A percentile compares a stretch with the other conserved stretches of the same genome.
Evolutionary conservation across 345 rosid genomes (phyloP).

Genomic region (Camelina neglecta): DNA sequence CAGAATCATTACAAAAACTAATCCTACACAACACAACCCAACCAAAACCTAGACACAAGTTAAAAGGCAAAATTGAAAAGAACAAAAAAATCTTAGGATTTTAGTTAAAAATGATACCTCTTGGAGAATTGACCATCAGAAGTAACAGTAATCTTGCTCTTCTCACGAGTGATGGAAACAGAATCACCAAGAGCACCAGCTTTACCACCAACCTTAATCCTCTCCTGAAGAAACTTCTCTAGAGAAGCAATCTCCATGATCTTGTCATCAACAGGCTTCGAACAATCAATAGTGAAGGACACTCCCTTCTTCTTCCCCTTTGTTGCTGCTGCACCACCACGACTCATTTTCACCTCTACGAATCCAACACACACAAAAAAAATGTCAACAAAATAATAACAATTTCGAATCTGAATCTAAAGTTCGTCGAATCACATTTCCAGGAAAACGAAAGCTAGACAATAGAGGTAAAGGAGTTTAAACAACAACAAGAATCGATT

Average conservation of each 20-base stretch:
- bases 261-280: constrained; percentile 46
- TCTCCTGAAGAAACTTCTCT: constrained; percentile 78
- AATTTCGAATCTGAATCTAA: background rate
- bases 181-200: constrained; percentile 74
- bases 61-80: no score
- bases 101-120: constrained; percentile 41
- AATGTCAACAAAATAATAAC: background rate
- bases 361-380: background rate
- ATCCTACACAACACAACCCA: background rate
- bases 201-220: constrained; percentile 81
- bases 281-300: constrained; percentile 44
- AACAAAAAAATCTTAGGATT: background rate
- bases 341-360: constrained; percentile 42
- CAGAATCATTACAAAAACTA: background rate
- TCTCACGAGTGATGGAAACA: constrained; percentile 62
- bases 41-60: background rate
- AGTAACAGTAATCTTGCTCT: constrained; percentile 66
- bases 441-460: background rate
- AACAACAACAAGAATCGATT: background rate
- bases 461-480: background rate
- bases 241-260: constrained; percentile 72
- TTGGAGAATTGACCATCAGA: constrained; percentile 72
- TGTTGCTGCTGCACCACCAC: constrained; percentile 29
- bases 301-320: constrained; percentile 52
- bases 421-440: background rate